Conservation (phyloP, 148 eudicot genomes). For the Nyssa sinensis region DNA sequence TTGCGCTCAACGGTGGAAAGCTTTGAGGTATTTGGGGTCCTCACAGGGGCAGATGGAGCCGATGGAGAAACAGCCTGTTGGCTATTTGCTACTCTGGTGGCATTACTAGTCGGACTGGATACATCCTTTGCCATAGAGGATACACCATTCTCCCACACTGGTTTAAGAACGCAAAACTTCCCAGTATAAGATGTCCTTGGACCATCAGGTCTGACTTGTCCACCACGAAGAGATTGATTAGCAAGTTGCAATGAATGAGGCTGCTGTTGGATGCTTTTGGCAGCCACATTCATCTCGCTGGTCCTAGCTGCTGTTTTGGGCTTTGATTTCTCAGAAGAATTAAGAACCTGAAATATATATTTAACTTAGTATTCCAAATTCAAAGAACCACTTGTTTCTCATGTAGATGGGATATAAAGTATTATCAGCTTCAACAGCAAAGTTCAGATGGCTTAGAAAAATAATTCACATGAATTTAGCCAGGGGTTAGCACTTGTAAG, state of each 20-base stretch:
- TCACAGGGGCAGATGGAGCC: conserved; percentile 32
- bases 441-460: conserved; percentile 1
- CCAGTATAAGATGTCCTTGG: conserved; percentile 45
- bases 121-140: conserved; percentile 40
- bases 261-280: conserved; percentile 54
- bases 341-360: conserved; percentile 41
- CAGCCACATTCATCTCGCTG: conserved; percentile 38
- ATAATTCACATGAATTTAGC: not conserved
- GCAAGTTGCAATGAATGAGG: conserved; percentile 43
- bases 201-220: conserved; percentile 44
- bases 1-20: conserved; percentile 38
- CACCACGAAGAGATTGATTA: conserved; percentile 43
- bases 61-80: conserved; percentile 33
- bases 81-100: conserved; percentile 37
- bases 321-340: conserved; percentile 59
- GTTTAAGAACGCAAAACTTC: conserved; percentile 61
- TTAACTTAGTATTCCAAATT: not conserved
- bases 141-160: conserved; percentile 61
- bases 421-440: not conserved
- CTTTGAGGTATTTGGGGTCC: conserved; percentile 33
- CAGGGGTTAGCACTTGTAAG: not conserved
- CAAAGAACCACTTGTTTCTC: not conserved
- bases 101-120: conserved; percentile 30
- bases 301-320: conserved; percentile 48
- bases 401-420: not conserved